A percentile compares a stretch with the other conserved stretches of the same genome.
Evolutionary conservation across 768 basidiomycete species (phyloP).

Genomic region (Rubroboletus satanas): DNA sequence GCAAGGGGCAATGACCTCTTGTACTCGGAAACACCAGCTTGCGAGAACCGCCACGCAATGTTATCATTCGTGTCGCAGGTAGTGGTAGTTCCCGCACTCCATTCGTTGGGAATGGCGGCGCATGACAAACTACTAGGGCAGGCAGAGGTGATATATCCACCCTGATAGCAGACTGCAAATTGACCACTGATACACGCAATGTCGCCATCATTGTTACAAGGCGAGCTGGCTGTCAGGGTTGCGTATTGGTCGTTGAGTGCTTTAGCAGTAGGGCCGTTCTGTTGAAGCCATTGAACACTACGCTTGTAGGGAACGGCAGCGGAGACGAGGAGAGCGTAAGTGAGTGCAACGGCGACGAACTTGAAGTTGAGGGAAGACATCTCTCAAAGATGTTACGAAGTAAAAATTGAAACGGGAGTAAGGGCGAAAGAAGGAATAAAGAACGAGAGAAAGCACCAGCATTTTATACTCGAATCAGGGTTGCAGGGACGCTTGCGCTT

Average conservation of each 20-base stretch:
- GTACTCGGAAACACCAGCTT: slow-evolving; percentile 14
- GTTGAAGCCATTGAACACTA: slow-evolving; percentile 18
- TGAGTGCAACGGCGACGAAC: slow-evolving; percentile 8
- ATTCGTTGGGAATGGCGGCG: slow-evolving; percentile 25
- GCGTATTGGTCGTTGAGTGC: slow-evolving; percentile 23
- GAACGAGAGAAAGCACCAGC: not conserved
- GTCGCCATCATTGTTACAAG: slow-evolving; percentile 18
- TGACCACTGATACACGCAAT: slow-evolving; percentile 14
- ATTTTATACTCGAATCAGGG: slow-evolving; percentile 5
- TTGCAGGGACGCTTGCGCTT: not conserved
- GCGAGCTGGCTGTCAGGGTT: slow-evolving; percentile 9
- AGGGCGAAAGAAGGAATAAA: not conserved
- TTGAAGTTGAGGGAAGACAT: slow-evolving; percentile 19
- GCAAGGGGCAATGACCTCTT: slow-evolving; percentile 1
- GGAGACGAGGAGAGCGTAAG: slow-evolving; percentile 16
- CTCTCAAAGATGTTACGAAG: slow-evolving; percentile 14
- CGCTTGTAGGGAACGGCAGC: slow-evolving; percentile 19
- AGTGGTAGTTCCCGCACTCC: slow-evolving; percentile 18
- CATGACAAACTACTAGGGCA: slow-evolving; percentile 19
- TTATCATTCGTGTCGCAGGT: slow-evolving; percentile 13
- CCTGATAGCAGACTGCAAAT: slow-evolving; percentile 14
- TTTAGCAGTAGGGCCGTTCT: slow-evolving; percentile 25
- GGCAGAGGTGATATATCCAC: slow-evolving; percentile 5
- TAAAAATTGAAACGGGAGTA: not conserved
- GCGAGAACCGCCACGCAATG: slow-evolving; percentile 9